A percentile compares a stretch with the other conserved stretches of the same genome.
Evolutionary conservation across 2,329 filamentous ascomycete species (phyloP).

Genomic region (Aureobasidium melanogenum): DNA sequence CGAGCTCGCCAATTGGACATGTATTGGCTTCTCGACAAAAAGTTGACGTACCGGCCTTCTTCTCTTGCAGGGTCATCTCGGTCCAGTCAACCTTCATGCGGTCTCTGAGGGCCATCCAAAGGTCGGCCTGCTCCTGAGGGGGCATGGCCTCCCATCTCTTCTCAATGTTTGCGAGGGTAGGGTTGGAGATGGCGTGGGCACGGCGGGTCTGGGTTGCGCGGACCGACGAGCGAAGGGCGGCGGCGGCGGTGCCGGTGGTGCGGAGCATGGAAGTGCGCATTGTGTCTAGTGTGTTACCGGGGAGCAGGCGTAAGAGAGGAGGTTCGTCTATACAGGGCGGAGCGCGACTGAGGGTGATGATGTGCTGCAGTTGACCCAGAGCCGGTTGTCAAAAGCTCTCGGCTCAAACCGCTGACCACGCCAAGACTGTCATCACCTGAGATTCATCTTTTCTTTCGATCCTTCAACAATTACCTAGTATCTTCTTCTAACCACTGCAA

Average conservation of each 20-base stretch:
- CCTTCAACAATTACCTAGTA: not conserved
- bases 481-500: not conserved
- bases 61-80: slow-evolving; percentile 90
- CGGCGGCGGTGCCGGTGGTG: slow-evolving; percentile 14
- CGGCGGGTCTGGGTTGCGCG: slow-evolving; percentile 44
- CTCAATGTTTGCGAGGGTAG: slow-evolving; percentile 95
- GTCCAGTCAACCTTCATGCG: slow-evolving; percentile 98
- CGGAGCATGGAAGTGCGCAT: slow-evolving; percentile 16
- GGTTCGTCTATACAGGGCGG: slow-evolving; percentile 6
- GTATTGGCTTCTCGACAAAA: not conserved
- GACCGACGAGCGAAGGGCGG: slow-evolving; percentile 11
- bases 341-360: not conserved
- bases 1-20: not conserved
- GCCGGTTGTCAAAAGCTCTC: slow-evolving; percentile 3
- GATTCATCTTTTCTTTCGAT: not conserved
- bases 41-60: slow-evolving; percentile 85
- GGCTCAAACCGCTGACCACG: not conserved
- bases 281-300: slow-evolving; percentile 2
- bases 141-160: slow-evolving; percentile 99
- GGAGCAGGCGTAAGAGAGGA: not conserved
- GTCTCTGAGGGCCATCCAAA: slow-evolving; percentile 97
- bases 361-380: not conserved
- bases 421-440: not conserved
- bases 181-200: slow-evolving; percentile 93
- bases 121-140: slow-evolving; percentile 95